Evolutionary conservation across 2,329 filamentous ascomycete species (phyloP).

Genomic region (Hymenoscyphus albidus): DNA sequence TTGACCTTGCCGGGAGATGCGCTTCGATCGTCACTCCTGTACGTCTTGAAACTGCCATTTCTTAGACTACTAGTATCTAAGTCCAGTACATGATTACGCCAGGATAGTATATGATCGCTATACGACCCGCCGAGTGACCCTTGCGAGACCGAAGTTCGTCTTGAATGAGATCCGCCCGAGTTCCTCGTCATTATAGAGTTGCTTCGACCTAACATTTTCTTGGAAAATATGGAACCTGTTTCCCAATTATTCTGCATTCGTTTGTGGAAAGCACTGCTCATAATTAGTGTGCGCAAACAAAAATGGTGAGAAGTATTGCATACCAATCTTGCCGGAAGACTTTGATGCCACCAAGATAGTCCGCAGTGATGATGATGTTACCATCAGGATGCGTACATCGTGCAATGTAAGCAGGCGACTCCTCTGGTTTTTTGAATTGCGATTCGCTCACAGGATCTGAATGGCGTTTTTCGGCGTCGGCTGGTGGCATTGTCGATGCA

Average conservation of each 20-base stretch:
- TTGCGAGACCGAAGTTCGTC: slow-evolving; percentile 41
- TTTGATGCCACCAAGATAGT: slow-evolving; percentile 84
- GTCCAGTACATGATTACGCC: slow-evolving; percentile 69
- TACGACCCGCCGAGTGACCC: slow-evolving; percentile 30
- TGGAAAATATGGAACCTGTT: slow-evolving; percentile 68
- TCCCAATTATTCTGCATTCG: slow-evolving; percentile 76
- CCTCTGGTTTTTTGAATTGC: slow-evolving; percentile 49
- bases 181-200: slow-evolving; percentile 43
- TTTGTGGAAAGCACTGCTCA: slow-evolving; percentile 65
- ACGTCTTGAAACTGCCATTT: slow-evolving; percentile 39
- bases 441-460: slow-evolving; percentile 31
- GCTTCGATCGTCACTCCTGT: slow-evolving; percentile 49
- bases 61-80: slow-evolving; percentile 38
- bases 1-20: slow-evolving; percentile 45
- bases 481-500: slow-evolving; percentile 41
- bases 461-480: slow-evolving; percentile 25
- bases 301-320: not conserved
- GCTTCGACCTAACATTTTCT: slow-evolving; percentile 33
- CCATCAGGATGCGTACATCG: slow-evolving; percentile 73
- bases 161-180: slow-evolving; percentile 42
- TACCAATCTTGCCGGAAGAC: slow-evolving; percentile 80
- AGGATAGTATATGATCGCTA: slow-evolving; percentile 76
- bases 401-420: slow-evolving; percentile 72
- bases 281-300: not conserved
- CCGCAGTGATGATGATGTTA: slow-evolving; percentile 88